Evolutionary conservation across 257 asterid species (phyloP).

Genomic region (Solanum gandarillasii): DNA sequence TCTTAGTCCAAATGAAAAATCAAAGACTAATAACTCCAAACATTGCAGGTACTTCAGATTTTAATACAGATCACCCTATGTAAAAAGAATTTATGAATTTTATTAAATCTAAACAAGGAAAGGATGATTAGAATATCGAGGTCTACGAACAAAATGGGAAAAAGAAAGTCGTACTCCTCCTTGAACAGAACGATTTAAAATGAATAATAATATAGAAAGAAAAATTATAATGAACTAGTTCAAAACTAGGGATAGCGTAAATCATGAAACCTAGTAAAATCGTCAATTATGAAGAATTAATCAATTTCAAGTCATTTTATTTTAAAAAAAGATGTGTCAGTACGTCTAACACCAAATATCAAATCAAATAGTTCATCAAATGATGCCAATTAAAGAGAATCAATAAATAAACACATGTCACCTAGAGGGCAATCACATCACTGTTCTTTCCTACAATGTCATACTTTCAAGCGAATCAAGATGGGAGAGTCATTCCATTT

Average conservation of each 20-base stretch:
- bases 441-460: neutral
- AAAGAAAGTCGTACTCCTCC: neutral
- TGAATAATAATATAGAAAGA: neutral
- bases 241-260: neutral
- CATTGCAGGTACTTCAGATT: neutral
- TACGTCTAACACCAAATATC: neutral
- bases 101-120: neutral
- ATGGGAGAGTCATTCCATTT: neutral
- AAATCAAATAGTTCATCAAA: neutral
- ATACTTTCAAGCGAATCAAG: neutral
- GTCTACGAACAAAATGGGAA: neutral
- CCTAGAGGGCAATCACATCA: neutral
- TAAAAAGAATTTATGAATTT: neutral
- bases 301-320: neutral
- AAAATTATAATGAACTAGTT: neutral
- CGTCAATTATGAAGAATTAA: neutral
- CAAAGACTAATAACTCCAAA: neutral
- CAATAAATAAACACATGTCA: neutral
- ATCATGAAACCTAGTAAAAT: neutral
- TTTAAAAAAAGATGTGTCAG: neutral
- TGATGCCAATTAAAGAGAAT: neutral
- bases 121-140: neutral
- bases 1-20: neutral
- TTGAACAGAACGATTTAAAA: neutral
- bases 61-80: neutral